A percentile compares a stretch with the other conserved stretches of the same genome.
phyloP scores from a whole-genome alignment of 2,329 filamentous ascomycete genomes.

The Arachnopeziza araneosa region DNA sequence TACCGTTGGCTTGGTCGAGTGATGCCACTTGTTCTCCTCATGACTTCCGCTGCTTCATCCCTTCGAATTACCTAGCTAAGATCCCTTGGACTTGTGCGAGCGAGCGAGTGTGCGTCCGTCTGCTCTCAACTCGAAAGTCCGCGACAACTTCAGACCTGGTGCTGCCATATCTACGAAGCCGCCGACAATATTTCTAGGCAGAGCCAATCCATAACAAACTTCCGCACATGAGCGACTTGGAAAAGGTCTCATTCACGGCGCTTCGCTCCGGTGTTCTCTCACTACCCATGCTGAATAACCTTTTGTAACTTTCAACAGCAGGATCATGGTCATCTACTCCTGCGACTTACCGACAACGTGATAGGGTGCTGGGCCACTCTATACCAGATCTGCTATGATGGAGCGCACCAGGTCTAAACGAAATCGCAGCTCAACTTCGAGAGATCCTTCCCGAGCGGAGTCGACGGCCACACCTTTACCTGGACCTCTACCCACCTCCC shows the following conservation, averaged over 20 bases:
- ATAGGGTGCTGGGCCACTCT: slow-evolving; percentile 5
- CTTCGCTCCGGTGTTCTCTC: too few species aligned
- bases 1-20: background rate
- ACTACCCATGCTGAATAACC: too few species aligned
- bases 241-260: too few species aligned
- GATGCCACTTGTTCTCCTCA: background rate
- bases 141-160: too few species aligned
- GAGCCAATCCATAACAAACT: too few species aligned
- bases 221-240: too few species aligned
- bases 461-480: background rate
- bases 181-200: too few species aligned
- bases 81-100: too few species aligned
- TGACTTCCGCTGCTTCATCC: background rate
- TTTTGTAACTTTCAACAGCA: background rate
- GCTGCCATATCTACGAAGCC: too few species aligned
- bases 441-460: slow-evolving; percentile 1
- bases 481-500: background rate
- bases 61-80: too few species aligned
- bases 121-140: too few species aligned
- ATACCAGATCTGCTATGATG: background rate
- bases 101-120: too few species aligned
- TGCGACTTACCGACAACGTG: slow-evolving; percentile 17
- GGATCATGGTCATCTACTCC: slow-evolving; percentile 13
- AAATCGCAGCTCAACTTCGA: slow-evolving; percentile 1
- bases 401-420: slow-evolving; percentile 7